Conservation (phyloP, 2,329 filamentous ascomycete genomes). For the Neodidymelliopsis sp. region DNA sequence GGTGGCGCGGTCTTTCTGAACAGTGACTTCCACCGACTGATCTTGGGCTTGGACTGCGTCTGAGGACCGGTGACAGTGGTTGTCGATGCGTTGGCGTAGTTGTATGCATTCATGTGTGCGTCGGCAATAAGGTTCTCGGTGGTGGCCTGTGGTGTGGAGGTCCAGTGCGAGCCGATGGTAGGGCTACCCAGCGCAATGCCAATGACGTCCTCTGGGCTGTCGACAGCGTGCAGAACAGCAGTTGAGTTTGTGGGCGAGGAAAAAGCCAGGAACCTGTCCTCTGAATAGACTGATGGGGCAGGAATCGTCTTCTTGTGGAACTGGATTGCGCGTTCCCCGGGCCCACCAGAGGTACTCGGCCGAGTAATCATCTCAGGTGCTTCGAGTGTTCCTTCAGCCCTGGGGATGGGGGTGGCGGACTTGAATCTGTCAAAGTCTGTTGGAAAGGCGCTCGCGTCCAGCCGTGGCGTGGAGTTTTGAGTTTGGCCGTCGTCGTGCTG, state of each 20-base stretch:
- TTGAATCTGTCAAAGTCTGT: conserved; percentile 44
- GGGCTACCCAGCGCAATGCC: conserved; percentile 52
- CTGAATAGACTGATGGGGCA: conserved; percentile 32
- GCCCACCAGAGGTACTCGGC: conserved; percentile 46
- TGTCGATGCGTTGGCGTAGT: conserved; percentile 13
- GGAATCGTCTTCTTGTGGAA: conserved; percentile 48
- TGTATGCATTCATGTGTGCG: conserved; percentile 19
- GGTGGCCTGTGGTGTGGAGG: conserved; percentile 30
- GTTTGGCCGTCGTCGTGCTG: conserved; percentile 33
- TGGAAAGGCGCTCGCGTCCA: conserved; percentile 28
- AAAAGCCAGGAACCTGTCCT: conserved; percentile 36
- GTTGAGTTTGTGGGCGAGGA: conserved; percentile 40
- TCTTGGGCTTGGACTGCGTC: conserved; percentile 42
- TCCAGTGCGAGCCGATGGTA: conserved; percentile 42
- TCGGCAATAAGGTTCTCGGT: conserved; percentile 15
- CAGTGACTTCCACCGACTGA: conserved; percentile 50
- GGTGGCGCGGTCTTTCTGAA: conserved; percentile 44
- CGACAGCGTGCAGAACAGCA: conserved; percentile 41
- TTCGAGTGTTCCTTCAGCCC: conserved; percentile 34
- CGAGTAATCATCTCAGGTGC: conserved; percentile 42
- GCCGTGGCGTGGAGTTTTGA: conserved; percentile 33
- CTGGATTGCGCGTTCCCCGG: conserved; percentile 41
- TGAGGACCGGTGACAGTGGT: conserved; percentile 18
- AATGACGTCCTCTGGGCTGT: conserved; percentile 44
- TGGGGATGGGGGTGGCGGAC: conserved; percentile 37